These are phyloP conservation scores for Sphagnum tenellum DNA, from an alignment of 225 moss, liverwort and hornwort species.

Conservation along the genomic window DNA sequence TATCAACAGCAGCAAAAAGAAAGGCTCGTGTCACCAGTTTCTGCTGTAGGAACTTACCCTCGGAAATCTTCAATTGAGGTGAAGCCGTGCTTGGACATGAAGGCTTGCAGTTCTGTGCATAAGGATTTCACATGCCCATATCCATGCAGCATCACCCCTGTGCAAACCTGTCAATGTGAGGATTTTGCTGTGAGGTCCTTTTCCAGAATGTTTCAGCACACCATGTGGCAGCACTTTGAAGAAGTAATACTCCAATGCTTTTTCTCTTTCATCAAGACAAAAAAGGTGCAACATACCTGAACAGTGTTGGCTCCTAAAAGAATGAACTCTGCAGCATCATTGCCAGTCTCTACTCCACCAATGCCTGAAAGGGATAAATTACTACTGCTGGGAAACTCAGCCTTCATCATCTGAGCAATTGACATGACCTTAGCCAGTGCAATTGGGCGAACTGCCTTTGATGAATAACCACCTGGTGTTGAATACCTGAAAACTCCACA, in stretches of 20 bases:
- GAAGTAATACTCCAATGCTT: too few relatives aligned
- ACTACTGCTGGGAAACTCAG: conserved; percentile 54
- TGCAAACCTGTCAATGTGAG: conserved; percentile 54
- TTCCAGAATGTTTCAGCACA: too few relatives aligned
- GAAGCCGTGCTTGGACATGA: conserved; percentile 79
- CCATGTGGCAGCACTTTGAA: too few relatives aligned
- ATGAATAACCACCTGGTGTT: conserved; percentile 90
- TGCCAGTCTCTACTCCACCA: conserved; percentile 89
- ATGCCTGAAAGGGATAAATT: conserved; percentile 73
- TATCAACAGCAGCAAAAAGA: too few relatives aligned
- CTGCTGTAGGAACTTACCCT: conserved; percentile 28
- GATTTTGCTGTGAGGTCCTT: too few relatives aligned
- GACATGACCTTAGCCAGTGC: conserved; percentile 97
- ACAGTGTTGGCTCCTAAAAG: too few relatives aligned
- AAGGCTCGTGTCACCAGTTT: too few relatives aligned
- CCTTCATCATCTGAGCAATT: conserved; percentile 79
- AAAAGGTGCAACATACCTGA: too few relatives aligned
- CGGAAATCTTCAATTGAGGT: conserved; percentile 77
- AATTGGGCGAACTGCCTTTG: conserved; percentile 88
- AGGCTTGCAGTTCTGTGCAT: conserved; percentile 64
- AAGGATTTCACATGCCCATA: conserved; percentile 75
- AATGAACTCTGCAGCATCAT: conserved; percentile 45
- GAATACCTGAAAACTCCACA: conserved; percentile 47
- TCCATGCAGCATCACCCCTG: conserved; percentile 95
- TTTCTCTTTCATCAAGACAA: too few relatives aligned